Conservation (phyloP, 78 protist species). For the Chrysochromulina tobinii region DNA sequence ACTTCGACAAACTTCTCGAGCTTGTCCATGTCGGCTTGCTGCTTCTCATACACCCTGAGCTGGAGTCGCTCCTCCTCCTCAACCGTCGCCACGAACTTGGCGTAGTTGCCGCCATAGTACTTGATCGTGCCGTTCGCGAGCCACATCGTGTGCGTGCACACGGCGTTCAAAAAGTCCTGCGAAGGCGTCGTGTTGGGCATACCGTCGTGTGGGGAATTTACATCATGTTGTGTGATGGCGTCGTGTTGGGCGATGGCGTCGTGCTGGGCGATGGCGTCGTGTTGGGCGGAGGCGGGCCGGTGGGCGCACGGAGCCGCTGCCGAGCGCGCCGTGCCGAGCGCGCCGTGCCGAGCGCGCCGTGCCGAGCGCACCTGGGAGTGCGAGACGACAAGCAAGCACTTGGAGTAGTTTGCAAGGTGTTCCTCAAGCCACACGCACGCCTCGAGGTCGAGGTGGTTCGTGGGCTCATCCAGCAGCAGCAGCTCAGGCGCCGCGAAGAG, state of each 20-base stretch:
- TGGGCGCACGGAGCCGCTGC: no score
- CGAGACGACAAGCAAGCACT: slow-evolving; percentile 77
- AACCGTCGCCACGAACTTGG: background rate
- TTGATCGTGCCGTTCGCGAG: slow-evolving; percentile 43
- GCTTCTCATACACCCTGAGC: slow-evolving; percentile 73
- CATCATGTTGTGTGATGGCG: no score
- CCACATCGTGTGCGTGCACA: slow-evolving; percentile 86
- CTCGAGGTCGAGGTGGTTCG: slow-evolving; percentile 10
- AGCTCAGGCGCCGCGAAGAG: background rate
- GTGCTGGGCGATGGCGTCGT: no score
- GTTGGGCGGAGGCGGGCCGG: no score
- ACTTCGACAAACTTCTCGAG: slow-evolving; percentile 77
- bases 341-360: no score
- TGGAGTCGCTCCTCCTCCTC: slow-evolving; percentile 72
- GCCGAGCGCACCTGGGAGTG: slow-evolving; percentile 46
- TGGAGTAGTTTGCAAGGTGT: slow-evolving; percentile 68
- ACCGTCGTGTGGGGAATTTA: no score
- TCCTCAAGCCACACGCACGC: slow-evolving; percentile 91
- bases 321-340: no score
- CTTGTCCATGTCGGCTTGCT: slow-evolving; percentile 89
- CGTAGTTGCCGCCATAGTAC: slow-evolving; percentile 81
- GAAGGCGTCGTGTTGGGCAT: no score
- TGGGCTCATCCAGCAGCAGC: slow-evolving; percentile 6
- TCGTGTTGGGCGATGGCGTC: no score
- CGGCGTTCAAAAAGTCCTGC: slow-evolving; percentile 81